Percentiles rank a stretch among this genome's conserved stretches.
Conservation (phyloP, 2,329 filamentous ascomycete genomes). For the Penicillium crustosum region DNA sequence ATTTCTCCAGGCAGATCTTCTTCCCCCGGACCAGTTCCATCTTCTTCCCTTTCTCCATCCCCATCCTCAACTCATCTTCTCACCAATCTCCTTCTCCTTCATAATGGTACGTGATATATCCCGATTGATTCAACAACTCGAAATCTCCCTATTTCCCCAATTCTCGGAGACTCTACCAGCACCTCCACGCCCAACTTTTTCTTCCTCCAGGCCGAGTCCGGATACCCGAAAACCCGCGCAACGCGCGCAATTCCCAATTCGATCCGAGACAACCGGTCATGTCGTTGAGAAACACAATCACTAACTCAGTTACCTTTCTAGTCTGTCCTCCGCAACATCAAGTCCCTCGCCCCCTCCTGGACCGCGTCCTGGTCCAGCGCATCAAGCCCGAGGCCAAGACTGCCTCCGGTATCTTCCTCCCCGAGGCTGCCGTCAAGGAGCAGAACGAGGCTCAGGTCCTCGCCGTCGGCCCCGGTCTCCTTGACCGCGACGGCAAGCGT, state of each 20-base stretch:
- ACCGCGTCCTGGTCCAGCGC: conserved; percentile 97
- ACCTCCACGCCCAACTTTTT: conserved; percentile 6
- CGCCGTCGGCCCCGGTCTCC: conserved; percentile 83
- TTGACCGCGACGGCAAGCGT: conserved; percentile 87
- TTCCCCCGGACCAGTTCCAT: conserved; percentile 31
- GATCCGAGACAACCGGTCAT: background rate
- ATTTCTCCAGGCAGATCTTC: conserved; percentile 43
- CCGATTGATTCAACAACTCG: background rate
- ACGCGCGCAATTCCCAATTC: conserved; percentile 1
- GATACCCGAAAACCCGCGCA: conserved; percentile 9
- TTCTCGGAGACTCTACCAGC: background rate
- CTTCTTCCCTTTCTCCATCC: conserved; percentile 34
- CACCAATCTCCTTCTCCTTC: conserved; percentile 17
- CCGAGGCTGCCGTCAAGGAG: conserved; percentile 95
- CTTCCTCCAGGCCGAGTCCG: conserved; percentile 8
- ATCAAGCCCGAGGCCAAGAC: conserved; percentile 97
- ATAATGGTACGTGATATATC: conserved; percentile 26
- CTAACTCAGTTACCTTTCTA: conserved; percentile 12
- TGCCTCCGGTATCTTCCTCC: conserved; percentile 93
- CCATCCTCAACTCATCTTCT: conserved; percentile 27
- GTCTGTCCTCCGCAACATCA: conserved; percentile 84
- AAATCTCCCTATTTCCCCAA: background rate
- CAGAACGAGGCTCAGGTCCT: conserved; percentile 96
- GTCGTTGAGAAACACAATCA: background rate
- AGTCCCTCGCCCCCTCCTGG: conserved; percentile 89